Evolutionary conservation across 306 rosid genomes (phyloP).

Genomic region (Casuarina cunninghamiana): DNA sequence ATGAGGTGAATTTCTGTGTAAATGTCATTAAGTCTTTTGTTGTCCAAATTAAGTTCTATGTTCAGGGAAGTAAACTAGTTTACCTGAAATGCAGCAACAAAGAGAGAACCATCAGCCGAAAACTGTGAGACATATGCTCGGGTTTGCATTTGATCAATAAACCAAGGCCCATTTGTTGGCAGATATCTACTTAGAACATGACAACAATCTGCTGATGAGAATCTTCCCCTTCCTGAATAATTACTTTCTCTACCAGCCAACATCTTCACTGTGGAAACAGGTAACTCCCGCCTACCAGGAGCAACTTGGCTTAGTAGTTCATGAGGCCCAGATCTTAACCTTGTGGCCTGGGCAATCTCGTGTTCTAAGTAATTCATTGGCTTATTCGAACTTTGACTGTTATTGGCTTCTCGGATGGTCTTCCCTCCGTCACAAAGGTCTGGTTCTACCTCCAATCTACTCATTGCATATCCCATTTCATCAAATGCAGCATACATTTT

Average conservation of each 20-base stretch:
- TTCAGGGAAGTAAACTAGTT: slow-evolving; percentile 15
- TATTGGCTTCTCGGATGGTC: slow-evolving; percentile 35
- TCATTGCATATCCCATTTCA: slow-evolving; percentile 86
- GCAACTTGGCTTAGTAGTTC: slow-evolving; percentile 45
- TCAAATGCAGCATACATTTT: slow-evolving; percentile 46
- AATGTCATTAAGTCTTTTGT: not conserved
- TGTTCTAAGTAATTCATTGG: slow-evolving; percentile 51
- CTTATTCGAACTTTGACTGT: slow-evolving; percentile 35
- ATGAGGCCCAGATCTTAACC: slow-evolving; percentile 69
- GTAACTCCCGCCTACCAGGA: slow-evolving; percentile 50
- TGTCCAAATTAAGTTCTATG: slow-evolving; percentile 1
- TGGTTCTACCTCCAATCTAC: slow-evolving; percentile 64
- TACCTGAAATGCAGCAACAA: slow-evolving; percentile 92
- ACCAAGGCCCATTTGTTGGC: slow-evolving; percentile 91
- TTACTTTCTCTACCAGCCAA: slow-evolving; percentile 87
- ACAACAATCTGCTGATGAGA: slow-evolving; percentile 87
- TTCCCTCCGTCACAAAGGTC: slow-evolving; percentile 40
- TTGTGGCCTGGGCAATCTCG: slow-evolving; percentile 76
- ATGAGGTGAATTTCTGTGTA: not conserved
- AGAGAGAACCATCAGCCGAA: slow-evolving; percentile 88
- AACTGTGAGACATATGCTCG: slow-evolving; percentile 93
- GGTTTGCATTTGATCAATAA: slow-evolving; percentile 63
- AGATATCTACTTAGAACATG: slow-evolving; percentile 84
- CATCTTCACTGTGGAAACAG: slow-evolving; percentile 86
- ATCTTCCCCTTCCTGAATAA: slow-evolving; percentile 80